Base-by-base conservation (phyloP, 148 eudicot species). In the Fagopyrum homotropicum region DNA sequence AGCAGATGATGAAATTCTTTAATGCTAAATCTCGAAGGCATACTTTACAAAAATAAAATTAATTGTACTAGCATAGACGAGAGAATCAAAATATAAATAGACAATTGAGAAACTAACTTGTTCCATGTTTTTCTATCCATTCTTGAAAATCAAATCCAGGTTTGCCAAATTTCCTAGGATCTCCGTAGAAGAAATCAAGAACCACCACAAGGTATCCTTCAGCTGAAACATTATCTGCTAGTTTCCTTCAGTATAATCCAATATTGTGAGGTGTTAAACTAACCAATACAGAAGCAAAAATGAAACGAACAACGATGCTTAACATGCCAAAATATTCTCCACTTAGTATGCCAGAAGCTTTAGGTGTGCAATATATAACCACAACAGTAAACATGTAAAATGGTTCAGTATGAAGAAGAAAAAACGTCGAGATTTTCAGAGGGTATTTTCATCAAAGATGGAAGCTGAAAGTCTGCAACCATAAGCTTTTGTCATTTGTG, bases 181-280 rank as follows among this genome's bases (percentile, higher is more conserved):
- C 92, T 7, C 89, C 87, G 55, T 73, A 46, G 69, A 80, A 79
- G 72, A 88, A 84, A 79, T 88, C 91, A 49, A 89, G 89, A 76
- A 83, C 89, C 74, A 85, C 88, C 5, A 83, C 87, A 22, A 80
- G 82, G 80, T 72, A 86, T n/a, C 89, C 92, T 43, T 72, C 76
- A 45, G 73, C 84, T 72, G 89, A 85, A 77, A 86, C 82, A 80
- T 85, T 86, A 78, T 88, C 92, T 14, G 92, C 92, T 7, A 88
- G 77, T 64, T 82, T 84, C 86, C 91, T 88, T 55, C 60, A 77
- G 19, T 17, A 50, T 11, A 71, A 57, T 9, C 30, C 11, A 77
- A 14, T 7, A 46, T 4, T 46, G 16, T 4, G 45, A 30, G 60
- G 30, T 48, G 1, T 57, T 57, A 57, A 5, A 10, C 30, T 56